Evolutionary conservation across 768 basidiomycete species (phyloP).

Genomic region (Tylopilus sp.): DNA sequence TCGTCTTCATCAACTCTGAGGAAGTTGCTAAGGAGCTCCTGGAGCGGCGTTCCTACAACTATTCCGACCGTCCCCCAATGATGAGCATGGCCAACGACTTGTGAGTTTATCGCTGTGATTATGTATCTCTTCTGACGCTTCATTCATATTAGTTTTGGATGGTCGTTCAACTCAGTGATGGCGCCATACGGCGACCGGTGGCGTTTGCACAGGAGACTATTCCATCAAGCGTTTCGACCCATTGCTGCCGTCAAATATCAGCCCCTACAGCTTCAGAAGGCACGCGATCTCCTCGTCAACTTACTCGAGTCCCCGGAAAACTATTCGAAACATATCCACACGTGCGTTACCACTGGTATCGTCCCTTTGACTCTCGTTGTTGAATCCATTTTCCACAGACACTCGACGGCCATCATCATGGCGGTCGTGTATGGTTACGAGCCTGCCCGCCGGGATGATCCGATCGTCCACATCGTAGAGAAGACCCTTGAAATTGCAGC

Average conservation of each 20-base stretch:
- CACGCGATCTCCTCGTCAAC: constrained; percentile 23
- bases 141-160: constrained; percentile 21
- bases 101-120: constrained; percentile 8
- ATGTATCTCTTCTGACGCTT: not conserved
- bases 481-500: constrained; percentile 22
- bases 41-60: constrained; percentile 42
- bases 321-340: constrained; percentile 22
- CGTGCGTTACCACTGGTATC: constrained; percentile 11
- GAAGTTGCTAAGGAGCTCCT: constrained; percentile 41
- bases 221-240: constrained; percentile 27
- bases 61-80: constrained; percentile 40
- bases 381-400: constrained; percentile 6
- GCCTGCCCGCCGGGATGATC: constrained; percentile 22
- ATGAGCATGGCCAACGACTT: constrained; percentile 29
- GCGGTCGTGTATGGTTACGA: constrained; percentile 32
- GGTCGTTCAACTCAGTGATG: constrained; percentile 30
- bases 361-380: not conserved
- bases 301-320: constrained; percentile 20
- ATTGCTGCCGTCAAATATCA: constrained; percentile 19
- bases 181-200: constrained; percentile 26
- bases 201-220: constrained; percentile 28
- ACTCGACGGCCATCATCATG: constrained; percentile 30
- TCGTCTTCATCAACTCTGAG: constrained; percentile 41
- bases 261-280: constrained; percentile 24
- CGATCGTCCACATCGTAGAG: constrained; percentile 24